Evolutionary conservation across 2,329 filamentous ascomycete species (phyloP), one percentile per base, ranked within the genome.

Genomic region (Diaporthe ilicicola): DNA sequence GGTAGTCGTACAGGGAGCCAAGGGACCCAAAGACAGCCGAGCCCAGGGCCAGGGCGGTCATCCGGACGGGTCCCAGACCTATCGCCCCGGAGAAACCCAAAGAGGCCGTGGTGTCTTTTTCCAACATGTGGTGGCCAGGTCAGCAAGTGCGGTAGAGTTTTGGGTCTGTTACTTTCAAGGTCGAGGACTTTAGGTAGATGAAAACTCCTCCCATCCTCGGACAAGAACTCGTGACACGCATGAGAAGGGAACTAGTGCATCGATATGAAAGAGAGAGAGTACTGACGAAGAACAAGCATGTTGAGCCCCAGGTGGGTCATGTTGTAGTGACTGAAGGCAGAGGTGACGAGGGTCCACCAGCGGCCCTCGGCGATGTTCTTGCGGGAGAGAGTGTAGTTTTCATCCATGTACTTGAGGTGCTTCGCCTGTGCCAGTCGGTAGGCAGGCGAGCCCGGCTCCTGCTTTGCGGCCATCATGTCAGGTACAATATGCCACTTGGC

Each of bases 321-420:
- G 64, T 69, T 56, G 17, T n/a, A 3, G 65, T 77, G 76, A 70
- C 75, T 76, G 62, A 76, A 68, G 34, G 75, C 73, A 24, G 67
- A 64, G 12, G 75, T 75, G 46, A 77, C 29, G 24, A 76, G 19
- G 15, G 76, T 77, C 69, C 74, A 73, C 72, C 73, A 77, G 50
- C 76, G 75, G 70, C 76, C 75, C 32, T 76, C 70, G 37, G 51
- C 59, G 15, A 76, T 4, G 55, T 76, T 77, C 19, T 53, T 56
- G 7, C 48, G 65, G 32, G 67, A 74, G 42, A 77, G 65, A 22
- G 74, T 74, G 70, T 67, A 77, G 71, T 76, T 71, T 15, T 75
- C 70, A 19, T n/a, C n/a, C 72, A 76, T 74, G 62, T 73, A 39
- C 10, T 46, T 48, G 46, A 39, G 12, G n/a, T 50, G 69, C 13